Base-by-base conservation (phyloP, 208 protist genomes). In the Trypanosoma congolense region DNA sequence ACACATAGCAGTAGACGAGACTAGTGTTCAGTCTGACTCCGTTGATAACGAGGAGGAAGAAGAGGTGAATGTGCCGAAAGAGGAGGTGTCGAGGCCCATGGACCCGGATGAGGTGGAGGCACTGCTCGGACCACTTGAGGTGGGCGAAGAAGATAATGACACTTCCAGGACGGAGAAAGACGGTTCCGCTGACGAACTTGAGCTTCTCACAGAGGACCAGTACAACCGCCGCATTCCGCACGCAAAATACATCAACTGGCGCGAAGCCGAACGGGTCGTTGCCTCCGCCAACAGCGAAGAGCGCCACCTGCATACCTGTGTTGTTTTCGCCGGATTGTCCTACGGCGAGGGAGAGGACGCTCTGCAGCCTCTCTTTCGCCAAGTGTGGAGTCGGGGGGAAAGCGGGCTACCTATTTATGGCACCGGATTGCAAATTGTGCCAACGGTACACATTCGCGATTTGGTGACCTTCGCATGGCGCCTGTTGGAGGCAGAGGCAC, bases 221-320 rank as follows among this genome's bases (percentile, higher is more conserved):
- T 96, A 85, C 73, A 92, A 95, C 63, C 79, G 86, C n/a, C 81
- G 94, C 26, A 77, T 93, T 49, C 87, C 94, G 9, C 94, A 97
- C 65, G 67, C 86, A 25, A 87, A 93, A 50, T 97, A 95, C 67
- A 79, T 83, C 57, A 85, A 77, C 62, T 96, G 83, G 74, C 80
- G 90, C 21, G 86, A 97, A 44, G 90, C 92, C 8, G 95, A 98
- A 75, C 93, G 90, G 50, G 74, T 86, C 9, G 81, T 92, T n/a
- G 86, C 87, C 22, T 69, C 75, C 2, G 83, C 78, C 1, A 76
- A 86, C 56, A 84, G 75, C 29, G 76, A 84, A 10, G 81, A 84
- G 1, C 73, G 83, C 0, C 81, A 78, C 4, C 55, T 98, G 8
- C 73, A 89, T 36, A 96, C 91, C 0, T 96, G 83, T 53, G 80